These are phyloP conservation scores for Leishmania aethiopica DNA, from an alignment of 208 protist species.

Conservation along the genomic window DNA sequence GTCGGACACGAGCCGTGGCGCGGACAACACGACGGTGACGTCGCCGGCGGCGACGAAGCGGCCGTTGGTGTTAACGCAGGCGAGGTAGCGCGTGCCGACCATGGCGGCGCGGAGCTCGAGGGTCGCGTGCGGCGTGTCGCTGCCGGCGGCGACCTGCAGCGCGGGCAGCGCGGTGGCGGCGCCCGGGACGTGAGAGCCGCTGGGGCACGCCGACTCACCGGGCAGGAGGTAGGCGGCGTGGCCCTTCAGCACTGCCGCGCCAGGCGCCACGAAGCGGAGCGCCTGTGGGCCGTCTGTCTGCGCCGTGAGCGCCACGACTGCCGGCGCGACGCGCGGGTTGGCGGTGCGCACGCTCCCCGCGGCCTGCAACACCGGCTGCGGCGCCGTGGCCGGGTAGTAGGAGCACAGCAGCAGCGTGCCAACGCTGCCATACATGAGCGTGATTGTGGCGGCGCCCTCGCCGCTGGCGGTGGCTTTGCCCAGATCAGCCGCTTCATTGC, in stretches of 20 bases:
- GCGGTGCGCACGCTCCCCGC: conserved; percentile 35
- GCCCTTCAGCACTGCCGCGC: neutral
- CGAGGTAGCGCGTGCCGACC: conserved; percentile 2
- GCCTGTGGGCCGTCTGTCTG: conserved; percentile 4
- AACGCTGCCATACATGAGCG: neutral
- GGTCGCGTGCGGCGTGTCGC: neutral
- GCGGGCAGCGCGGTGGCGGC: conserved; percentile 3
- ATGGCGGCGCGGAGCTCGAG: neutral
- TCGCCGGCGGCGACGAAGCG: neutral
- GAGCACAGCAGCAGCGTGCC: conserved; percentile 16
- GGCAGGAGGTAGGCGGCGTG: neutral
- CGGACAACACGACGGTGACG: neutral
- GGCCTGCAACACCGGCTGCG: conserved; percentile 15
- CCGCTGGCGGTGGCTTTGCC: neutral
- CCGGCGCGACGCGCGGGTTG: conserved; percentile 20
- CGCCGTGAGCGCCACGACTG: conserved; percentile 6
- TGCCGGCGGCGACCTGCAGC: neutral
- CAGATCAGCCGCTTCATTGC: conserved; percentile 6
- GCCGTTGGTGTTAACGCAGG: conserved; percentile 1
- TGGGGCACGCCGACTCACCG: neutral
- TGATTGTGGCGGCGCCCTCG: conserved; percentile 8
- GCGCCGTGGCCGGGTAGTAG: neutral
- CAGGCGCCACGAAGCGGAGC: conserved; percentile 3
- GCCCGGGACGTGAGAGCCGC: neutral
- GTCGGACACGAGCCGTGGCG: neutral